A percentile compares a stretch with the other conserved stretches of the same genome.
Evolutionary conservation across 108 stramenopile species (phyloP).

Genomic region (Schizochytrium sp.): DNA sequence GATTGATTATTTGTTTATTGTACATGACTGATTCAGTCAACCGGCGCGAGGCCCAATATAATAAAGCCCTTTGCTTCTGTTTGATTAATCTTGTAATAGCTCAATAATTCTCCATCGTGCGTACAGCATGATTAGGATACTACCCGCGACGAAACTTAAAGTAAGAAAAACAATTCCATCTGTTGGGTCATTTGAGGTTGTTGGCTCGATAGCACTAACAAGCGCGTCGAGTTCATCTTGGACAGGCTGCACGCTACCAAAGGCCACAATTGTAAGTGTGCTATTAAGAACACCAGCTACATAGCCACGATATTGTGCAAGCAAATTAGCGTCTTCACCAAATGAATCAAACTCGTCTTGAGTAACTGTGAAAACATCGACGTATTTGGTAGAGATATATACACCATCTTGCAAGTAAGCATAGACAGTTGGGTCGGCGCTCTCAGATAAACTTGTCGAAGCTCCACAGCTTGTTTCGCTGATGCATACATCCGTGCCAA

Average conservation of each 20-base stretch:
- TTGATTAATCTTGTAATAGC: not conserved
- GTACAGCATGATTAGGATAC: not conserved
- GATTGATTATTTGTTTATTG: too few species aligned
- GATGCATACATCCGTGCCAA: not conserved
- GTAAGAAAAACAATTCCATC: not conserved
- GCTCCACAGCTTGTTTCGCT: not conserved
- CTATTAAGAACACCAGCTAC: not conserved
- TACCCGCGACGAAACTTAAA: not conserved
- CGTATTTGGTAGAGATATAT: constrained; percentile 35
- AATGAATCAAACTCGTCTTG: constrained; percentile 23
- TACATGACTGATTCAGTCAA: too few species aligned
- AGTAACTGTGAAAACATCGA: not conserved
- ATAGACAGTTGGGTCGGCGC: constrained; percentile 15
- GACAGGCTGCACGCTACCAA: not conserved
- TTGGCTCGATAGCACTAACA: not conserved
- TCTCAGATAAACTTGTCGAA: not conserved
- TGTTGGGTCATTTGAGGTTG: not conserved
- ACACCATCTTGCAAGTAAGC: not conserved
- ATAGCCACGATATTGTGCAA: not conserved
- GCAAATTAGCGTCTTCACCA: not conserved
- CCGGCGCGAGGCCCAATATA: too few species aligned
- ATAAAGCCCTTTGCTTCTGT: too few species aligned
- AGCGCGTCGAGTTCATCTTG: not conserved
- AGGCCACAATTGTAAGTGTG: constrained; percentile 20
- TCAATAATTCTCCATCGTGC: not conserved